Base-by-base conservation (phyloP, 176 grass and related monocot genomes). In the Coix lacrymajobi region DNA sequence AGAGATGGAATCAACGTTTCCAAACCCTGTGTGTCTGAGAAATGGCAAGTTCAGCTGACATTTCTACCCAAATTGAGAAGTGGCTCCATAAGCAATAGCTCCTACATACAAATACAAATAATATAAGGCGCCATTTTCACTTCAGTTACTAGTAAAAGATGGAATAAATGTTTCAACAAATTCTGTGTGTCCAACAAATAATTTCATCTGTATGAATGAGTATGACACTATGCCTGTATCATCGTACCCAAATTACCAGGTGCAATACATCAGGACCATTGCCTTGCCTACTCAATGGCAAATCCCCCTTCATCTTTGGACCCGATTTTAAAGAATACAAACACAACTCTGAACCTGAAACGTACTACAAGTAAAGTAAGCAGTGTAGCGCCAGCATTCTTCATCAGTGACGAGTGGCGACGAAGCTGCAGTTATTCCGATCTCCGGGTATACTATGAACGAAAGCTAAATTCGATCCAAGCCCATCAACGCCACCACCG, bases 151-250 rank as follows among this genome's bases (percentile, higher is more conserved):
- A 26, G 56, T 58, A 58, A 58, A 25, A 25, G 56, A 11, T 58
- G 8, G 52, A 57, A 58, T 9, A 54, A 0, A 9, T 57, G 19
- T 39, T 79, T 73, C 17, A 65, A 25, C 4, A 80, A 66, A 37
- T 11, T 84, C 4, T 76, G 45, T 66, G 70, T 11, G 8, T 52
- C 54, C 39, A 29, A 64, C 63, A 77, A 81, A 85, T 66, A 82
- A 19, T 57, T 79, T 81, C 77, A 89, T 89, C 51, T 81, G 64
- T 85, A 81, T 81, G 70, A 63, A 89, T 89, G 40, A 77, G 64
- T 85, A 81, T 81, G 70, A 63, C 39, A 34, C 39, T 75, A 46
- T 46, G 69, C 30, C 11, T 52, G 36, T 84, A 78, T 58, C 30
- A 22, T 51, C 70, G 4, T 66, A 67, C 62, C 19, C 62, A 49